Base-by-base conservation (phyloP, 148 eudicot species). In the Limonium bicolor region DNA sequence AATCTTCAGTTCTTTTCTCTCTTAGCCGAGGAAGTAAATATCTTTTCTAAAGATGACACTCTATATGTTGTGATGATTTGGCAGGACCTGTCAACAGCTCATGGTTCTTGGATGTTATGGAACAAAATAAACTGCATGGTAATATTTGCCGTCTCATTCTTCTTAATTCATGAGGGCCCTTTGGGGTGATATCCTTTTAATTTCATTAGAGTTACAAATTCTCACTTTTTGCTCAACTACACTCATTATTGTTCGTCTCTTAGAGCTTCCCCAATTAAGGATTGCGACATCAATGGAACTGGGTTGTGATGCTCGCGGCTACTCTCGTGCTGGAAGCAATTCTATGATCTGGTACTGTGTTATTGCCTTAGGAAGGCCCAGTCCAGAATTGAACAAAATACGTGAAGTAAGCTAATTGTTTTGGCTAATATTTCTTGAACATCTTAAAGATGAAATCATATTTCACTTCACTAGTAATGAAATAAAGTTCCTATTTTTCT, bases 371-470 rank as follows among this genome's bases (percentile, higher is more conserved):
- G 95, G 99, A 41, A 90, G 99, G 54, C 75, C 63, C 40, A 74
- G 95, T 69, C 69, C 65, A 42, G 93, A 90, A 61, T 54, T 90
- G 50, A 65, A 67, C 50, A 62, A 78, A 66, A 71, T 78, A 94
- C 99, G 94, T 56, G 74, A 76, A 76, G 95, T 90, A 63, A 80
- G 95, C 54, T 60, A 50, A n/a, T n/a, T n/a, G n/a, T n/a, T n/a
- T n/a, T n/a, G n/a, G n/a, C n/a, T n/a, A n/a, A n/a, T n/a, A n/a
- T n/a, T n/a, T n/a, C n/a, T n/a, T n/a, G n/a, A n/a, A n/a, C n/a
- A n/a, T n/a, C n/a, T n/a, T n/a, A n/a, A n/a, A n/a, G n/a, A n/a
- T n/a, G n/a, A n/a, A n/a, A n/a, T n/a, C n/a, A n/a, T n/a, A n/a
- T n/a, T n/a, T n/a, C n/a, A n/a, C n/a, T n/a, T n/a, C n/a, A n/a